Evolutionary conservation across 2,329 filamentous ascomycete genomes (phyloP), one percentile per base, ranked within the genome.

Genomic region (Ploettnerulaceae sp.): DNA sequence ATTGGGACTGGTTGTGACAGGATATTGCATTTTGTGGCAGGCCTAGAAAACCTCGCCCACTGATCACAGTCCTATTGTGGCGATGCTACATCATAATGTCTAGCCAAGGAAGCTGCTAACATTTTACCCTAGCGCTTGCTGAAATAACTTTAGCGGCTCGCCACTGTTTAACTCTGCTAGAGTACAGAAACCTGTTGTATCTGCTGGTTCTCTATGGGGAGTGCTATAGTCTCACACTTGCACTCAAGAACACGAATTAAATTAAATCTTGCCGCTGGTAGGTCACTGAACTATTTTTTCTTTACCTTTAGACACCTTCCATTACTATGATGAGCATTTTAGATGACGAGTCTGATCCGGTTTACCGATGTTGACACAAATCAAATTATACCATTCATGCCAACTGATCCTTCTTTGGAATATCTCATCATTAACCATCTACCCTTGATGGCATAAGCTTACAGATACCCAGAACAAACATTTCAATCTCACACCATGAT

Each of bases 21-120:
- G 89, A 81, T 79, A 85, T 80, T 88, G 89, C 87, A 64, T 71
- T 78, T 86, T 87, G 88, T 71, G 89, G 87, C 89, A 95, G 89
- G 89, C 89, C 88, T 95, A 94, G 89, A 94, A 95, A 95, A 95
- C 90, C 89, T 95, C 82, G 89, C 87, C 89, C 86, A 91, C 89
- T 95, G 89, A 95, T 72, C 64, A 52, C 58, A 59, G 53, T 56
- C 47, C n/a, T n/a, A n/a, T n/a, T n/a, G n/a, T n/a, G n/a, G n/a
- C n/a, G n/a, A n/a, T n/a, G n/a, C n/a, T n/a, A n/a, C n/a, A n/a
- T n/a, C n/a, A n/a, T n/a, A n/a, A n/a, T n/a, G n/a, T n/a, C n/a
- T n/a, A n/a, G n/a, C n/a, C n/a, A n/a, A n/a, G n/a, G n/a, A n/a
- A n/a, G n/a, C n/a, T n/a, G n/a, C n/a, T n/a, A n/a, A n/a, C n/a